A percentile compares a stretch with the other conserved stretches of the same genome.
These are phyloP conservation scores for Carallia pectinifolia DNA, from an alignment of 345 rosid genomes.

Conservation along the genomic window DNA sequence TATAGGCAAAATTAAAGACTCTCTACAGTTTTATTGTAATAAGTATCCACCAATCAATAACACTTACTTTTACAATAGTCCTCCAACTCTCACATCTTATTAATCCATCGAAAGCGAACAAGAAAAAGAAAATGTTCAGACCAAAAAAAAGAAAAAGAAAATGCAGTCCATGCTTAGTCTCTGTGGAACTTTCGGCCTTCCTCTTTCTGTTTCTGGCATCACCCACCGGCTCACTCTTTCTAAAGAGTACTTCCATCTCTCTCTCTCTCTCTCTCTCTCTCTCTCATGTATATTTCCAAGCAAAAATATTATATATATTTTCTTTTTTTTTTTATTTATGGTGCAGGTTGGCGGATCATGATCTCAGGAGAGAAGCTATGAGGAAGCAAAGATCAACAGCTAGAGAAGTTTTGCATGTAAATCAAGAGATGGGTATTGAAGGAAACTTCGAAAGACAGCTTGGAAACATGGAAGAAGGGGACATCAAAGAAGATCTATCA, in stretches of 20 bases:
- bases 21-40: too few species aligned
- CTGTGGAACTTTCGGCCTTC: conserved; percentile 49
- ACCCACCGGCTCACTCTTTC: conserved; percentile 34
- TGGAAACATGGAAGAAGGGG: conserved; percentile 19
- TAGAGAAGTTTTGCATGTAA: conserved; percentile 12
- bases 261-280: neutral
- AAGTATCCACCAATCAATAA: too few species aligned
- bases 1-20: too few species aligned
- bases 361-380: conserved; percentile 46
- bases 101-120: neutral
- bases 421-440: conserved; percentile 27
- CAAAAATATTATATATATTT: neutral
- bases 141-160: neutral
- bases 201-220: conserved; percentile 48
- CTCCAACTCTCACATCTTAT: neutral
- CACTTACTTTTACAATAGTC: too few species aligned
- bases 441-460: conserved; percentile 16
- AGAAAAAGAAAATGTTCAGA: conserved; percentile 15
- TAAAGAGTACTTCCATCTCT: conserved; percentile 33
- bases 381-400: conserved; percentile 32
- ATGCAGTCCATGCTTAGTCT: conserved; percentile 49
- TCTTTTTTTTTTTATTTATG: neutral
- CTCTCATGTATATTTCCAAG: neutral
- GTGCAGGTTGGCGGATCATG: conserved; percentile 58
- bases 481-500: conserved; percentile 36